Evolutionary conservation across 345 rosid species (phyloP), one percentile per base, ranked within the genome.

Genomic region (Ceriops zippeliana): DNA sequence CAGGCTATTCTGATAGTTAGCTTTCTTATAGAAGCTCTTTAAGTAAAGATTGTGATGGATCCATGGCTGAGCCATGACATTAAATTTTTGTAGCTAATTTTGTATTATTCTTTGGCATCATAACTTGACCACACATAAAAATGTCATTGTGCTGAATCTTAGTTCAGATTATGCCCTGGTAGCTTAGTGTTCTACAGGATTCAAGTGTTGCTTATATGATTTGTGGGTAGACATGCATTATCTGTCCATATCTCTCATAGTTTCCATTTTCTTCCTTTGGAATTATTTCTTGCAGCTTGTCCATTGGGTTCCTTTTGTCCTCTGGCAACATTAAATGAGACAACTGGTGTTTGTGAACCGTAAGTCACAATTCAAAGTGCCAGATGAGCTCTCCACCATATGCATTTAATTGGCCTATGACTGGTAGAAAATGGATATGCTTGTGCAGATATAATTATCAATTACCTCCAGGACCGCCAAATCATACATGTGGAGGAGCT

Each of bases 401-500:
- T 68, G 67, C 49, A 32, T 49, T 31, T 28, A 8, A 21, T 16
- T 24, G 62, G 58, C 34, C 30, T 52, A 28, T 57, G 64, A 47
- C n/a, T 62, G 60, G 46, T 30, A 49, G 66, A 35, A 58, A 24
- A 6, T 26, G 13, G 49, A 20, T 56, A 30, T 65, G 68, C 54
- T 49, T 66, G 58, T 74, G 79, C 87, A 91, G 99, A 78, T 95
- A 95, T 58, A 70, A 71, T 68, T 95, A 95, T 80, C 99, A 90
- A 58, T 77, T 86, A 42, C 93, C 96, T 71, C 81, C 87, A n/a
- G 93, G 87, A 70, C 15, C 61, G 75, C 81, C 85, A 59, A 84
- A 86, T 83, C 96, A 88, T 76, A 85, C 91, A 30, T 95, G 99
- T 74, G 97, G 99, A 69, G 97, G 97, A 62, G 97, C 99, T 73